Conservation (phyloP, 305 asterid species). For the Fraxinus nigra region DNA sequence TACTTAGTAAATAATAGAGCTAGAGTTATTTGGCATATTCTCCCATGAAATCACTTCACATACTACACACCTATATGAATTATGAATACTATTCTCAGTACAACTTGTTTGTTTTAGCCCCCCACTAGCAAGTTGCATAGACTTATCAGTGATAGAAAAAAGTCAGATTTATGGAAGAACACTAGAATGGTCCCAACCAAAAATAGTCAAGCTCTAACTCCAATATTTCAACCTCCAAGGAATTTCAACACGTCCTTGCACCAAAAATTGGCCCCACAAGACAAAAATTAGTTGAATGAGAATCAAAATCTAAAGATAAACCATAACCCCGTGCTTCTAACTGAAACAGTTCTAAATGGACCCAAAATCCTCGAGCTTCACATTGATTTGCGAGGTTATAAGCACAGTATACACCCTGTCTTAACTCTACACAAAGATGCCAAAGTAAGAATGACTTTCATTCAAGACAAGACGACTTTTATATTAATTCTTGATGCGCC, state of each 20-base stretch:
- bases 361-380: conserved; percentile 22
- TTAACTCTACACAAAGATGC: background rate
- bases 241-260: background rate
- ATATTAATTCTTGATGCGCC: background rate
- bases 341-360: conserved; percentile 44
- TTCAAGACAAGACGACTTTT: background rate
- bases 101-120: background rate
- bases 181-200: conserved; percentile 3
- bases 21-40: background rate
- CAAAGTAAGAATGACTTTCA: background rate
- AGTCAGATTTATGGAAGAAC: background rate
- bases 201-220: background rate
- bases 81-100: background rate
- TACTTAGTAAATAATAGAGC: background rate
- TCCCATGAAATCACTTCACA: background rate
- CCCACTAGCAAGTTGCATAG: background rate
- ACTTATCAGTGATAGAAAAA: background rate
- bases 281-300: conserved; percentile 10
- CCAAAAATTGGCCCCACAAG: conserved; percentile 20
- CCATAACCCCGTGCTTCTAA: conserved; percentile 19
- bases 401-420: background rate
- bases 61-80: background rate
- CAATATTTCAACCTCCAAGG: conserved; percentile 1
- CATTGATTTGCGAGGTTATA: background rate
- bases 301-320: conserved; percentile 26